These are phyloP conservation scores for Phaeosphaeriaceae sp. DNA, from an alignment of 2,329 filamentous ascomycete species.

Conservation along the genomic window DNA sequence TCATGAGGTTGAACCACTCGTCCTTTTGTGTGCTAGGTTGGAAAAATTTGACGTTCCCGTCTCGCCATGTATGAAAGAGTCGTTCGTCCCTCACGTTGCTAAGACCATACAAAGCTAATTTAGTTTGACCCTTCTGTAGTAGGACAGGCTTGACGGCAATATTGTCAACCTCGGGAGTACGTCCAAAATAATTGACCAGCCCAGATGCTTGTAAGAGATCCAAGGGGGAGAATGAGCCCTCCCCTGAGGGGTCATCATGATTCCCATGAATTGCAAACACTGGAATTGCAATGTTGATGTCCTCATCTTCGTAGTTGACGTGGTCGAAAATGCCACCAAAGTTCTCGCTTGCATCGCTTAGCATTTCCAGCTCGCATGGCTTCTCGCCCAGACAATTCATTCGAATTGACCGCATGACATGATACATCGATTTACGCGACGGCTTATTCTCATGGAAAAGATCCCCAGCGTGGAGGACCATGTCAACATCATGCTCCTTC, in stretches of 20 bases:
- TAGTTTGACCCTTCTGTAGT: slow-evolving; percentile 90
- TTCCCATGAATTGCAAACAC: slow-evolving; percentile 99
- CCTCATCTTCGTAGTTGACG: slow-evolving; percentile 96
- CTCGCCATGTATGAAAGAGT: slow-evolving; percentile 89
- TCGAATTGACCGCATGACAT: slow-evolving; percentile 93
- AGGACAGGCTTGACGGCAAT: slow-evolving; percentile 91
- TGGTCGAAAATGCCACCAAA: slow-evolving; percentile 88
- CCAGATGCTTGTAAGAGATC: slow-evolving; percentile 91
- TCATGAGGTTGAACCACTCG: slow-evolving; percentile 96
- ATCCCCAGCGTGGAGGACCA: slow-evolving; percentile 94
- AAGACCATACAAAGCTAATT: slow-evolving; percentile 89
- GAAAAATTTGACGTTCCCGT: slow-evolving; percentile 93
- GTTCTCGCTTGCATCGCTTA: slow-evolving; percentile 90
- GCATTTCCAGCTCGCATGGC: slow-evolving; percentile 91
- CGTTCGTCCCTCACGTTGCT: slow-evolving; percentile 97
- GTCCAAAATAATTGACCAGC: slow-evolving; percentile 93
- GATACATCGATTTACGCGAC: slow-evolving; percentile 92
- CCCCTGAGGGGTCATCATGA: slow-evolving; percentile 96
- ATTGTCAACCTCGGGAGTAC: slow-evolving; percentile 89
- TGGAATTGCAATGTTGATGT: slow-evolving; percentile 96
- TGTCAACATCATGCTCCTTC: slow-evolving; percentile 88
- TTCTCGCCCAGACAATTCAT: slow-evolving; percentile 95
- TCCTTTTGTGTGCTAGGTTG: slow-evolving; percentile 77
- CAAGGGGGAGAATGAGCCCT: slow-evolving; percentile 88
- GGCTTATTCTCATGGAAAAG: slow-evolving; percentile 99